Conservation (phyloP, 2,329 filamentous ascomycete genomes). For the Aureobasidium sp. region DNA sequence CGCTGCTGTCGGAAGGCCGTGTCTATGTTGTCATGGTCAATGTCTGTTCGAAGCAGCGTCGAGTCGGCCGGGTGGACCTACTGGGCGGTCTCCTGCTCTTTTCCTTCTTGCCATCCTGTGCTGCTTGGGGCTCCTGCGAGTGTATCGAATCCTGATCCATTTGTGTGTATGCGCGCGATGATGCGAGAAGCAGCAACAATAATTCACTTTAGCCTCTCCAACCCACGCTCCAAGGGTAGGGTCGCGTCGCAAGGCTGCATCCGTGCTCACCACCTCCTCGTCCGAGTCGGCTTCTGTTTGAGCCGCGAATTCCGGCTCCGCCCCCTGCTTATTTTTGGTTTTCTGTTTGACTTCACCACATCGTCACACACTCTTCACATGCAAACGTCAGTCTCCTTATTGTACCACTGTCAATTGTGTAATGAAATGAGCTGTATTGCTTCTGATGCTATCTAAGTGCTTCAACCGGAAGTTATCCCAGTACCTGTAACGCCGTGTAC, state of each 20-base stretch:
- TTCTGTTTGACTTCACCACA: background rate
- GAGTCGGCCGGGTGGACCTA: slow-evolving; percentile 37
- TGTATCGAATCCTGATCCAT: slow-evolving; percentile 39
- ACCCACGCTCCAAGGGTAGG: background rate
- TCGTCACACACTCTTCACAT: background rate
- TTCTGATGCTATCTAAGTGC: background rate
- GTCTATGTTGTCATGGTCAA: slow-evolving; percentile 49
- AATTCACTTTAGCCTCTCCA: slow-evolving; percentile 1
- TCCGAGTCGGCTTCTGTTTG: background rate
- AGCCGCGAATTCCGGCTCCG: background rate
- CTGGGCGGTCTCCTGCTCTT: slow-evolving; percentile 91
- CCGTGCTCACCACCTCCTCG: background rate
- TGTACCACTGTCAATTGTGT: background rate
- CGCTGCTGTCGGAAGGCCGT: slow-evolving; percentile 96
- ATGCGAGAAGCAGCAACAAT: background rate
- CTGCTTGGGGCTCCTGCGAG: slow-evolving; percentile 35
- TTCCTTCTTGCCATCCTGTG: slow-evolving; percentile 71
- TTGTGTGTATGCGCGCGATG: slow-evolving; percentile 32
- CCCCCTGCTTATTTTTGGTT: slow-evolving; percentile 1
- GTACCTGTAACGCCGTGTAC: background rate
- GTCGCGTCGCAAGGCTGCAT: background rate
- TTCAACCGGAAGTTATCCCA: background rate
- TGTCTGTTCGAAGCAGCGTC: background rate
- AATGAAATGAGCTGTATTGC: background rate
- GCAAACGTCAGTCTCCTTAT: background rate